These are phyloP conservation scores for Malus fusca DNA, from an alignment of 306 rosid genomes.

Conservation along the genomic window DNA sequence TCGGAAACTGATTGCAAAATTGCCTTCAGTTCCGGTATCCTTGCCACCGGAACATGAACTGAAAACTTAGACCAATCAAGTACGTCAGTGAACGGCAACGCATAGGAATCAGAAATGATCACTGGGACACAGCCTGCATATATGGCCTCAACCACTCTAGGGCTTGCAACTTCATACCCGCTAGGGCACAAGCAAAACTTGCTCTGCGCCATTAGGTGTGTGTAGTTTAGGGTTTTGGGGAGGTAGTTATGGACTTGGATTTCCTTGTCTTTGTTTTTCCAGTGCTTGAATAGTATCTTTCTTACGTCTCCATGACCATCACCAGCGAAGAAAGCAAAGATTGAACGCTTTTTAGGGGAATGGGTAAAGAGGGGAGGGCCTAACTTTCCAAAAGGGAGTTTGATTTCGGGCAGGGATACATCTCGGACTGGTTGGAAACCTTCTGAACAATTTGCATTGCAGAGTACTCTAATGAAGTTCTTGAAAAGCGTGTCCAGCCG, in stretches of 20 bases:
- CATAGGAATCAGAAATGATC: conserved; percentile 29
- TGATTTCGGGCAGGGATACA: conserved; percentile 27
- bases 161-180: conserved; percentile 50
- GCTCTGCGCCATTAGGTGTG: conserved; percentile 16
- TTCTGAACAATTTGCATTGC: conserved; percentile 42
- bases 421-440: conserved; percentile 29
- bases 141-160: conserved; percentile 38
- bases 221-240: conserved; percentile 22
- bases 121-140: conserved; percentile 38
- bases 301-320: conserved; percentile 24
- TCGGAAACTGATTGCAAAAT: conserved; percentile 25
- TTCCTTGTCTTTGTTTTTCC: conserved; percentile 20
- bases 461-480: conserved; percentile 31
- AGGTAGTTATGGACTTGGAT: conserved; percentile 30
- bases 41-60: conserved; percentile 24
- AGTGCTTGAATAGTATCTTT: conserved; percentile 10
- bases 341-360: conserved; percentile 9
- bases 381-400: neutral
- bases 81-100: conserved; percentile 44
- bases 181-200: conserved; percentile 50
- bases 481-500: conserved; percentile 16
- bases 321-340: conserved; percentile 32
- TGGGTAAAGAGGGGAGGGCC: conserved; percentile 10
- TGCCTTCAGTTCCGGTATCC: conserved; percentile 22
- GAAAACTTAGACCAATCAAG: conserved; percentile 40